Evolutionary conservation across 116 monocot species (phyloP).

Genomic region (Posidonia oceanica): DNA sequence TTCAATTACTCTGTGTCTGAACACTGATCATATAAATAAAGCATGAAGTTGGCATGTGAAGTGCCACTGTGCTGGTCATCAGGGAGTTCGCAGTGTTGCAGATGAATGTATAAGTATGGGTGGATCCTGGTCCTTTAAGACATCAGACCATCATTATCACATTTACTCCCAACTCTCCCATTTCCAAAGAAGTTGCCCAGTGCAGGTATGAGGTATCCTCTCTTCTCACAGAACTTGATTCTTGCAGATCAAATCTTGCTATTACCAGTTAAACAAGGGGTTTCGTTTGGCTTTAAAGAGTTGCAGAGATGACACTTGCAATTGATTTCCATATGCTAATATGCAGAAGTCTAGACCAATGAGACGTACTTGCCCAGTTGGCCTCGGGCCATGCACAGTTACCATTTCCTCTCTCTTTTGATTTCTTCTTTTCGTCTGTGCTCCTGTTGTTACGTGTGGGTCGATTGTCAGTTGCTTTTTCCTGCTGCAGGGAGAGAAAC

Average conservation of each 20-base stretch:
- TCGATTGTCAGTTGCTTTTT: conserved; percentile 8
- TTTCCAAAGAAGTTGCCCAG: background rate
- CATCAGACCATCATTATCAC: background rate
- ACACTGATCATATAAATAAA: background rate
- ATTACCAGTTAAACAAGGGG: too few species aligned
- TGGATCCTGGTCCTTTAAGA: too few species aligned
- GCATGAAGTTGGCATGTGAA: background rate
- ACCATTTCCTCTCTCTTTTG: too few species aligned
- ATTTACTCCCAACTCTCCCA: conserved; percentile 3
- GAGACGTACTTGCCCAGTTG: too few species aligned
- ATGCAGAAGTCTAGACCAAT: background rate
- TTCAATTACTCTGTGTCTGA: too few species aligned
- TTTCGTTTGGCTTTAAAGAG: too few species aligned
- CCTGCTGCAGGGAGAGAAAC: conserved; percentile 12
- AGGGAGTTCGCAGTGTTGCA: background rate
- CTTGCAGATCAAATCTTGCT: too few species aligned
- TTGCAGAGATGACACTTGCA: background rate
- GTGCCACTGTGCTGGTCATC: background rate
- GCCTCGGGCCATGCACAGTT: too few species aligned
- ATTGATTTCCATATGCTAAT: background rate
- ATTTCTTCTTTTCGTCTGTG: background rate
- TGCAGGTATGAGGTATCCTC: too few species aligned
- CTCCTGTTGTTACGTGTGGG: background rate
- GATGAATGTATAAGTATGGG: too few species aligned
- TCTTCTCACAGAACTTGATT: too few species aligned